These are phyloP conservation scores for Puccinia novopanici DNA, from an alignment of 1,284 basidiomycete species.

Conservation along the genomic window DNA sequence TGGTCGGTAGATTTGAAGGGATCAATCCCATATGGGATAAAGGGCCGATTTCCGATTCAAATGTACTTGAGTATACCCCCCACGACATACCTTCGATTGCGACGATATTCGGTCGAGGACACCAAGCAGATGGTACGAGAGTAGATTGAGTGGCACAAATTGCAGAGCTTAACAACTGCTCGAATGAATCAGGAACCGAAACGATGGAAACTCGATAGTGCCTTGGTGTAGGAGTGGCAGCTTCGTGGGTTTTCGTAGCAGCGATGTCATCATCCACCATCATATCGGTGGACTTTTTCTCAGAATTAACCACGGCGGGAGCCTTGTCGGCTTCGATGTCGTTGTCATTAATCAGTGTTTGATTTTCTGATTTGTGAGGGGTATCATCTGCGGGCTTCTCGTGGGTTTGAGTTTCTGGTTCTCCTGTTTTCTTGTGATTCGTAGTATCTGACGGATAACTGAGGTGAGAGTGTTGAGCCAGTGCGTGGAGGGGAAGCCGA, in stretches of 20 bases:
- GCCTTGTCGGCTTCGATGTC: neutral
- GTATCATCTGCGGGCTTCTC: neutral
- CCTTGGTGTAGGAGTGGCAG: neutral
- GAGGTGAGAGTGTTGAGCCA: neutral
- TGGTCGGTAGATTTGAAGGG: neutral
- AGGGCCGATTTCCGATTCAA: slow-evolving; percentile 13
- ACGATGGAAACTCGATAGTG: slow-evolving; percentile 39
- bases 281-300: neutral
- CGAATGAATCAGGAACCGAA: slow-evolving; percentile 47
- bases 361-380: neutral
- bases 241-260: neutral
- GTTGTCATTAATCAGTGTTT: neutral
- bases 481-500: neutral
- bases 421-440: neutral
- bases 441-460: neutral
- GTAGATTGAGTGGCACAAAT: slow-evolving; percentile 10
- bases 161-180: slow-evolving; percentile 28
- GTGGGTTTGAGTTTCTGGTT: neutral
- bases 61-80: slow-evolving; percentile 40
- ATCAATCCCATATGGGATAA: neutral
- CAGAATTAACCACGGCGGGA: no score
- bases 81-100: slow-evolving; percentile 29
- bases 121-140: slow-evolving; percentile 27
- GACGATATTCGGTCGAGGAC: slow-evolving; percentile 30
- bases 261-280: neutral